A percentile compares a stretch with the other conserved stretches of the same genome.
These are phyloP conservation scores for Populus nigra DNA, from an alignment of 345 rosid genomes.

Conservation along the genomic window DNA sequence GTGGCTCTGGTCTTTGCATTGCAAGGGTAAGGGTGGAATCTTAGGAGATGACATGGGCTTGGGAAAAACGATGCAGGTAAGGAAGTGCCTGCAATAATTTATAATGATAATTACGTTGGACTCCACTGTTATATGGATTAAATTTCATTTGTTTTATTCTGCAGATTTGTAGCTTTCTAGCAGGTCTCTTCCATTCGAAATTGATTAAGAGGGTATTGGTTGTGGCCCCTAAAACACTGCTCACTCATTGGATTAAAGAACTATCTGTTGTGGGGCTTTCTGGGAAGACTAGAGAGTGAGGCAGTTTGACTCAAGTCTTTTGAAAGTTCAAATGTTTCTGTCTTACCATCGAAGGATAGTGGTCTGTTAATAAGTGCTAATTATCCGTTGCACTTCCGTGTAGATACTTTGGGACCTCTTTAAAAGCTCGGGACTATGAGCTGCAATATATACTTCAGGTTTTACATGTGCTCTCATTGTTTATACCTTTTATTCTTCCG, in stretches of 20 bases:
- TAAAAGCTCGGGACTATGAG: conserved; percentile 82
- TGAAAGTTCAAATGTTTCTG: conserved; percentile 8
- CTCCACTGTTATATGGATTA: background rate
- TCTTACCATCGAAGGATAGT: background rate
- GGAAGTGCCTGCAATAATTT: background rate
- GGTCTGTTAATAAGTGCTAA: background rate
- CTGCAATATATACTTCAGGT: conserved; percentile 87
- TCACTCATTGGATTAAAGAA: conserved; percentile 96
- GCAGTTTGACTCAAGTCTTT: conserved; percentile 15
- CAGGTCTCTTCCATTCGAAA: conserved; percentile 79
- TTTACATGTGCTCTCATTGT: conserved; percentile 9
- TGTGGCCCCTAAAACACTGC: conserved; percentile 94
- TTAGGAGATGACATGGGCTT: conserved; percentile 98
- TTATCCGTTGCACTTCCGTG: conserved; percentile 6
- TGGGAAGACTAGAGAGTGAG: conserved; percentile 78
- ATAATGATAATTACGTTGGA: background rate
- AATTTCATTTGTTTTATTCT: conserved; percentile 16
- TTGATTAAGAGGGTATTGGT: conserved; percentile 75
- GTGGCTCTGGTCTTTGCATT: conserved; percentile 96
- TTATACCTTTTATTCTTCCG: background rate
- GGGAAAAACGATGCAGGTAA: conserved; percentile 99
- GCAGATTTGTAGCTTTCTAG: conserved; percentile 90
- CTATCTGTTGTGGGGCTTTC: conserved; percentile 83
- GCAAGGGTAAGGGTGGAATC: conserved; percentile 89
- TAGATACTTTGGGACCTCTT: conserved; percentile 77